Base-by-base conservation (phyloP, 176 grass and related monocot genomes). In the Triticum turgidum region DNA sequence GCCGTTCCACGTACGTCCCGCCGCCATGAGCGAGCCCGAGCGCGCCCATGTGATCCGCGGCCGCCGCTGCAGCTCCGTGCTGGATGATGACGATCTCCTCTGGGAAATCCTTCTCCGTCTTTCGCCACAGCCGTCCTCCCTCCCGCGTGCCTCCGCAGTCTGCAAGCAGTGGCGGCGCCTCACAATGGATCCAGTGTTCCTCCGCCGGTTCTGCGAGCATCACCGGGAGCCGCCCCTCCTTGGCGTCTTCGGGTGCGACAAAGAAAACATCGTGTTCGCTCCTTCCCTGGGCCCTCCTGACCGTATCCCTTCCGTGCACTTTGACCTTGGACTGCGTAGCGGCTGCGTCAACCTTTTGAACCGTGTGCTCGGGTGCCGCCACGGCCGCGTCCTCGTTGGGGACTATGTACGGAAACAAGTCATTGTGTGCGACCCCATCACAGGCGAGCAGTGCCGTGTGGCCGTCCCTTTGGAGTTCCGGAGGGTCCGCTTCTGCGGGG, bases 401-500 rank as follows among this genome's bases (percentile, higher is more conserved):
- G 3, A 71, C 68, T 1, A 9, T 7, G 0, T 4, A 7, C 18
- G 10, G 7, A 11, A 3, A 21, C 2, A 71, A 9, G 8, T 71
- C 18, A 2, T 41, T 1, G 68, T 71, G 34, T 71, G 37, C 1
- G 37, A 38, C 37, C 37, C 37, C 37, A 38, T 72, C 37, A 42
- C 35, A 0, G 69, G 35, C 17, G 5, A 41, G 35, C 35, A 22
- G 1, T 2, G 2, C 9, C 69, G 18, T 5, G 35, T 72, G 69
- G 37, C 9, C 20, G 4, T 72, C 9, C 69, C 69, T 11, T 20
- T 0, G 37, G 34, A 21, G 33, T 17, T 70, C 67, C 20, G 18
- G 18, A 4, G 1, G 8, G 1, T 0, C 1, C 4, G 0, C 7
- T 1, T 45, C 21, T 2, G 17, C 10, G 59, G 35, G 77, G 3